Base-by-base conservation (phyloP, 108 stramenopile genomes). In the Pseudonitzschia delicatissima region DNA sequence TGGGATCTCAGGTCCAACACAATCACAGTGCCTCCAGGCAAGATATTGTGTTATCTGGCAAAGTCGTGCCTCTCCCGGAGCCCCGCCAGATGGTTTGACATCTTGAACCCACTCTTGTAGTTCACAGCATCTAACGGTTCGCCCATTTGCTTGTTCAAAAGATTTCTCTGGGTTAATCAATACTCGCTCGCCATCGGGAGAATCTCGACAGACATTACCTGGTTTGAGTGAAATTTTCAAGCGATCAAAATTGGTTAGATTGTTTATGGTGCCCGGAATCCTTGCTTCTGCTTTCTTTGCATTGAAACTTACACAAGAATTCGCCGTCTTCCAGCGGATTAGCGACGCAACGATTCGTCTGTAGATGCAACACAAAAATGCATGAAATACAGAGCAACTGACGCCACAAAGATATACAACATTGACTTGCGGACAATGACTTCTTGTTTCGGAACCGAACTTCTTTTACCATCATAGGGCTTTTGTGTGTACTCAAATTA, bases 71-170 rank as follows among this genome's bases (percentile, higher is more conserved):
- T 61, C 60, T 26, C 8, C 60, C 1, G 9, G 60, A 6, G 4
- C 21, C 7, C 25, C 60, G 12, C 31, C 53, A 36, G 60, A 61
- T 20, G 39, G 21, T 9, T 9, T 3, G 18, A 61, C 60, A 26
- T 61, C 60, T 36, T 61, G 60, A 1, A 61, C 60, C 36, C 36
- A 61, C 26, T 61, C 60, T 23, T 61, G 60, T 2, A 61, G 21
- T 27, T 61, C 39, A 6, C 60, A 35, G 20, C 60, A 61, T 11
- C 20, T 36, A 0, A 12, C 26, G 12, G 35, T 40, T 18, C 18
- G 12, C 20, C 60, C 60, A 18, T 40, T 61, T 12, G 36, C 20
- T 42, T 40, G 36, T 18, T 21, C 27, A 0, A 61, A 61, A 12
- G 26, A 39, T 21, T 44, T 61, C 3, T 7, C 26, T 12, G 60